Percentiles rank a stretch among this genome's conserved stretches.
Conservation (phyloP, 805 yeast genomes). For the Cyberlindnera xylosilytica region DNA sequence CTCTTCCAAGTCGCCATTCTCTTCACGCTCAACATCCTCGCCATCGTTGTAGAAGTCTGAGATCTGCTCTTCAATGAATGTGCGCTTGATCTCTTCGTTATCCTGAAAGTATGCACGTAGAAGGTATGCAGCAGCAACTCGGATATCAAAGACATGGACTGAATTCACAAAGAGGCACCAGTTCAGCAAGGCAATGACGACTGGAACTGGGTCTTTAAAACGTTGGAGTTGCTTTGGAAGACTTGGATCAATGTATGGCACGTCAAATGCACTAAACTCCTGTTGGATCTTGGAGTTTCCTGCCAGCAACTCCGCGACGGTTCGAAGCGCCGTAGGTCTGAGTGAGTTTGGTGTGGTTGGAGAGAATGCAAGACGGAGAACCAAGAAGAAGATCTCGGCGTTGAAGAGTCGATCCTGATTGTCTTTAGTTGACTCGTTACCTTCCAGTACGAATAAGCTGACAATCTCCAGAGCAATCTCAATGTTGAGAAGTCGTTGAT, state of each 20-base stretch:
- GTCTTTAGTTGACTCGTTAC: conserved; percentile 55
- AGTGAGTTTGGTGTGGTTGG: conserved; percentile 60
- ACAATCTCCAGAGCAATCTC: conserved; percentile 68
- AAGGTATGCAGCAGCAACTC: conserved; percentile 68
- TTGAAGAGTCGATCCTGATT: conserved; percentile 62
- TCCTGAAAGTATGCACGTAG: conserved; percentile 65
- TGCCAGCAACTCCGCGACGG: conserved; percentile 74
- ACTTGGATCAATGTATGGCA: conserved; percentile 85
- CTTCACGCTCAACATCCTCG: conserved; percentile 10
- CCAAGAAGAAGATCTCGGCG: conserved; percentile 61
- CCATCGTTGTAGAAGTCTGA: conserved; percentile 34
- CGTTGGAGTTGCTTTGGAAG: conserved; percentile 35
- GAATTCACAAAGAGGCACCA: conserved; percentile 84
- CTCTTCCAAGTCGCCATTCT: not conserved
- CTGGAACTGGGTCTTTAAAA: conserved; percentile 52
- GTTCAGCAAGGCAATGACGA: conserved; percentile 66
- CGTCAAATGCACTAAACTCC: conserved; percentile 78
- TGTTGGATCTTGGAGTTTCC: conserved; percentile 65
- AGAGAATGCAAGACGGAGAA: conserved; percentile 68
- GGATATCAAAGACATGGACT: conserved; percentile 76
- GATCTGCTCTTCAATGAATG: conserved; percentile 69
- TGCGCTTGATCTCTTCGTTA: conserved; percentile 56
- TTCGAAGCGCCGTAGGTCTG: conserved; percentile 64
- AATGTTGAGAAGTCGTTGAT: conserved; percentile 68
- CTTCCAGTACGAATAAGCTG: conserved; percentile 67